phyloP scores from a whole-genome alignment of 352 stramenopile species.

The Globisporangium takayamanum region DNA sequence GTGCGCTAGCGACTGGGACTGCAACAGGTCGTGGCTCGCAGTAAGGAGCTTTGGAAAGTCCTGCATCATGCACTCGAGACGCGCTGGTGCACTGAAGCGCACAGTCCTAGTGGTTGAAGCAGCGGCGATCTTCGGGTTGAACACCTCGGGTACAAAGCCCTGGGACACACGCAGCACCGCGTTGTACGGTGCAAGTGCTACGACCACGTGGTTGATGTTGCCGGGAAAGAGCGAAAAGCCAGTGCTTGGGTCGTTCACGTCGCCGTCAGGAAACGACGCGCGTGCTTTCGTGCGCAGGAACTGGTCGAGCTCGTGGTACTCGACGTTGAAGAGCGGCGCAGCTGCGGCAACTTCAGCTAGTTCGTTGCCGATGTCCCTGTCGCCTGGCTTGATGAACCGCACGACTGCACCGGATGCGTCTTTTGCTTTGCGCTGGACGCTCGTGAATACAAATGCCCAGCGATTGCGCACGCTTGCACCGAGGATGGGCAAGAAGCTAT shows the following conservation, averaged over 20 bases:
- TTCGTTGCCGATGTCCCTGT: not conserved
- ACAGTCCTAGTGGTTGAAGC: conserved; percentile 18
- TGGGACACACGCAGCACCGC: conserved; percentile 35
- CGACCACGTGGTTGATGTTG: conserved; percentile 72
- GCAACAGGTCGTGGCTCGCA: conserved; percentile 17
- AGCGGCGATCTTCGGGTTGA: conserved; percentile 58
- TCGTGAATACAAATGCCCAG: conserved; percentile 92
- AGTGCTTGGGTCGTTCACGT: conserved; percentile 51
- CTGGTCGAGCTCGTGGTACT: conserved; percentile 69
- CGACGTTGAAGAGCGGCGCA: conserved; percentile 54
- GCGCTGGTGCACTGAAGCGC: conserved; percentile 57
- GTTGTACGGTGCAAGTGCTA: conserved; percentile 43
- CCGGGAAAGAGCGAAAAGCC: conserved; percentile 56
- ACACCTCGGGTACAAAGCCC: conserved; percentile 59
- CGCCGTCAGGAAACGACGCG: conserved; percentile 42
- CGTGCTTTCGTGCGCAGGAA: conserved; percentile 45
- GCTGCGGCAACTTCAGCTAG: too few species aligned
- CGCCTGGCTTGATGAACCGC: conserved; percentile 29
- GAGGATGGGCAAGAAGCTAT: conserved; percentile 86
- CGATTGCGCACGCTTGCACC: conserved; percentile 80
- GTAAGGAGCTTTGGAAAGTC: conserved; percentile 64
- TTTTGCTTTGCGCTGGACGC: conserved; percentile 90
- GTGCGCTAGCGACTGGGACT: conserved; percentile 6
- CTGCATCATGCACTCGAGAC: conserved; percentile 79
- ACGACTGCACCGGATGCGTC: conserved; percentile 78